Evolutionary conservation across 106 monocot species (phyloP).

Genomic region (Allium fistulosum): DNA sequence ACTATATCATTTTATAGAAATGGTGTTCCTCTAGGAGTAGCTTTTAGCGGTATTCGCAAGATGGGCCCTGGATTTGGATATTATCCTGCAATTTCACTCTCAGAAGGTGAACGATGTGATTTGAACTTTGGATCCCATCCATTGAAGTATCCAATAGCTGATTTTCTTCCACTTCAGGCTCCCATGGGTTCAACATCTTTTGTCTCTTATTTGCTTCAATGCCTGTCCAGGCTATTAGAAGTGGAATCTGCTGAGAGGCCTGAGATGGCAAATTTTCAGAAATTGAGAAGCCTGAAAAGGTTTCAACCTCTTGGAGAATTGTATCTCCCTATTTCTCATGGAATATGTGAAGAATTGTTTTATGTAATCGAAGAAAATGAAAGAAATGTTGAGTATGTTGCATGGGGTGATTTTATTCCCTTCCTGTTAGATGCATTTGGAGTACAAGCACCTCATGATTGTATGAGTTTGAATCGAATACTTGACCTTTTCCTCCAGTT

Average conservation of each 20-base stretch:
- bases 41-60: constrained; percentile 57
- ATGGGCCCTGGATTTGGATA: constrained; percentile 51
- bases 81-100: constrained; percentile 88
- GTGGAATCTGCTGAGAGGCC: constrained; percentile 51
- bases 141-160: constrained; percentile 72
- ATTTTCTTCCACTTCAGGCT: constrained; percentile 67
- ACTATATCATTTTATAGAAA: constrained; percentile 88
- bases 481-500: constrained; percentile 67
- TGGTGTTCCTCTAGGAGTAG: constrained; percentile 78
- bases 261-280: constrained; percentile 66
- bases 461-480: constrained; percentile 40
- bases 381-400: constrained; percentile 47
- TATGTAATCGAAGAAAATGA: constrained; percentile 21
- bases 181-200: constrained; percentile 38
- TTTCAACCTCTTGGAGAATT: constrained; percentile 57
- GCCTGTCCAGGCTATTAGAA: constrained; percentile 67
- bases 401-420: constrained; percentile 44
- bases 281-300: constrained; percentile 63
- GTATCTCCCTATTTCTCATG: constrained; percentile 55
- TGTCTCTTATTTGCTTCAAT: constrained; percentile 60
- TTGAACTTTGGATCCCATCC: constrained; percentile 91
- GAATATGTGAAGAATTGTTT: constrained; percentile 75
- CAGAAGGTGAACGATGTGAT: constrained; percentile 86
- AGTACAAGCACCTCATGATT: constrained; percentile 62
- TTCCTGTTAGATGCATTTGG: constrained; percentile 63